Percentiles rank a stretch among this genome's conserved stretches.
Evolutionary conservation across 805 yeast species (phyloP).

Genomic region (Vanderwaltozyma polyspora): DNA sequence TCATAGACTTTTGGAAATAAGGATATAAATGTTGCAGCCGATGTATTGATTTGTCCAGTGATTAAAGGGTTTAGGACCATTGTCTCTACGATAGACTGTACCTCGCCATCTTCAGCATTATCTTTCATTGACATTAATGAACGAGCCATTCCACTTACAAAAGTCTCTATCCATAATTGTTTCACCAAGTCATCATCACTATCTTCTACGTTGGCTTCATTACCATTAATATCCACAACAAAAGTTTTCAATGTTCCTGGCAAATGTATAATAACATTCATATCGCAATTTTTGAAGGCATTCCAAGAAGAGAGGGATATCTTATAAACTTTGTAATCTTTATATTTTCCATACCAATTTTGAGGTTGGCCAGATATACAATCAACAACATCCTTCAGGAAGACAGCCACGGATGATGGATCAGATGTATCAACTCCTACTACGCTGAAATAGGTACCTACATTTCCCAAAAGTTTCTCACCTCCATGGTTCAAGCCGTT

Average conservation of each 20-base stretch:
- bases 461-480: constrained; percentile 1
- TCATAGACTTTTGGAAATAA: constrained; percentile 18
- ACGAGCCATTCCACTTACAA: constrained; percentile 53
- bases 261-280: constrained; percentile 54
- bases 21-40: constrained; percentile 16
- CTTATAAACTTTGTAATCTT: constrained; percentile 52
- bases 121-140: constrained; percentile 32
- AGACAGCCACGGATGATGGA: constrained; percentile 66
- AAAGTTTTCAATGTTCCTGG: constrained; percentile 58
- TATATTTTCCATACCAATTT: constrained; percentile 66
- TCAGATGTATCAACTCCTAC: constrained; percentile 66
- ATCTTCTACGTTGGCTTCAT: constrained; percentile 10
- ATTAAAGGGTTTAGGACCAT: constrained; percentile 66
- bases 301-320: constrained; percentile 56
- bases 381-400: constrained; percentile 52
- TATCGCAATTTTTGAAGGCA: constrained; percentile 46
- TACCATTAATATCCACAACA: constrained; percentile 13
- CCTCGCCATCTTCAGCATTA: constrained; percentile 53
- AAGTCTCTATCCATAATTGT: constrained; percentile 40
- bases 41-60: constrained; percentile 18
- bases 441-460: constrained; percentile 61
- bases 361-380: constrained; percentile 49
- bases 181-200: constrained; percentile 38
- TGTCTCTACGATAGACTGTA: constrained; percentile 60
- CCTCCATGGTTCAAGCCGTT: constrained; percentile 14